These are phyloP conservation scores for Sanguinoderma infundibulare DNA, from an alignment of 1,284 basidiomycete genomes.

Conservation along the genomic window DNA sequence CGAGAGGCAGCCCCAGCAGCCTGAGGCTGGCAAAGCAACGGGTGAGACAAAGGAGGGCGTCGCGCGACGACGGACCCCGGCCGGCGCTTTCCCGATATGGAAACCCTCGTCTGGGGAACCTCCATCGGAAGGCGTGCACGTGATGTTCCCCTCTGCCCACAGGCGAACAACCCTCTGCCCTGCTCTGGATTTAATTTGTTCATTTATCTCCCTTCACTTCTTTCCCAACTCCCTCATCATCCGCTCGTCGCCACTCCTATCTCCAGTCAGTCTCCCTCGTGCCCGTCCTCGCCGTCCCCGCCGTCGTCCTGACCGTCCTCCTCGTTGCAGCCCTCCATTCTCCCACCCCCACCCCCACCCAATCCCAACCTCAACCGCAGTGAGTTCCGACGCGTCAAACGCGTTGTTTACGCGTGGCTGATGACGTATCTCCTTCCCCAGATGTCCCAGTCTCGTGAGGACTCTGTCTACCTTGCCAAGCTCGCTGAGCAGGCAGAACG, in stretches of 20 bases:
- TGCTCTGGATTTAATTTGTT: conserved; percentile 53
- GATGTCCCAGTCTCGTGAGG: conserved; percentile 92
- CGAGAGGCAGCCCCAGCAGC: background rate
- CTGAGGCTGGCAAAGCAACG: background rate
- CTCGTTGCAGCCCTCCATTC: conserved; percentile 27
- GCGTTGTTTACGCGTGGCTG: conserved; percentile 32
- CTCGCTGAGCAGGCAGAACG: conserved; percentile 99
- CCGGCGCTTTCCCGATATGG: conserved; percentile 26
- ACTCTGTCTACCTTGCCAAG: conserved; percentile 99
- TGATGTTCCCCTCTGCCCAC: conserved; percentile 39
- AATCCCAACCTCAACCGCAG: conserved; percentile 32
- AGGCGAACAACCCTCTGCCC: conserved; percentile 51
- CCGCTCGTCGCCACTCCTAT: conserved; percentile 35
- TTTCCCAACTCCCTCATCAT: conserved; percentile 50
- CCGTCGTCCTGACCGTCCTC: conserved; percentile 40
- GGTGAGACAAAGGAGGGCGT: conserved; percentile 11
- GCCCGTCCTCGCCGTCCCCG: conserved; percentile 36
- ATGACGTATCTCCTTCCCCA: conserved; percentile 33
- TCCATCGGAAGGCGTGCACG: conserved; percentile 32
- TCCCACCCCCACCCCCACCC: conserved; percentile 24
- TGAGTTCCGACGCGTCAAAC: conserved; percentile 38
- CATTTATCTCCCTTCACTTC: conserved; percentile 46
- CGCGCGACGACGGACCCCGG: conserved; percentile 8
- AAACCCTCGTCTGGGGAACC: conserved; percentile 18
- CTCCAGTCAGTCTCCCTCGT: conserved; percentile 37